A percentile compares a stretch with the other conserved stretches of the same genome.
Evolutionary conservation across 495 filamentous ascomycete genomes (phyloP).

Genomic region (Penicillium simplicissimum): DNA sequence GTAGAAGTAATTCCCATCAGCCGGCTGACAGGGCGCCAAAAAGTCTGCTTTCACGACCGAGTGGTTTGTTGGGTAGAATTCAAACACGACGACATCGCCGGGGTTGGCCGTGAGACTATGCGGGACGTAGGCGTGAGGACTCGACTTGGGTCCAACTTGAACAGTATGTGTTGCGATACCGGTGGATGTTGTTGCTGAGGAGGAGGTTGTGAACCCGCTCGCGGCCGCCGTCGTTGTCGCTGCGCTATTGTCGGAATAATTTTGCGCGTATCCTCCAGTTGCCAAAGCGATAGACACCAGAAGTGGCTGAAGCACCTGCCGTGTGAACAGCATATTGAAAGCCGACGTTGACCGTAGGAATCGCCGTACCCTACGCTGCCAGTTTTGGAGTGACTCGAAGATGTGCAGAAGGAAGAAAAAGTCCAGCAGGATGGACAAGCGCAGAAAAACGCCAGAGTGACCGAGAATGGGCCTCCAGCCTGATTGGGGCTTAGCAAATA

Average conservation of each 20-base stretch:
- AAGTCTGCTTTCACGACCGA: conserved; percentile 62
- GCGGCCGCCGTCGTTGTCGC: background rate
- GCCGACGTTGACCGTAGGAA: background rate
- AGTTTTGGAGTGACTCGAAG: background rate
- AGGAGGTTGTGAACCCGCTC: conserved; percentile 5
- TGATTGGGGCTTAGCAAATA: background rate
- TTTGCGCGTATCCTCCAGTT: conserved; percentile 2
- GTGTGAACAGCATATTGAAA: conserved; percentile 12
- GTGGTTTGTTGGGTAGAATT: conserved; percentile 64
- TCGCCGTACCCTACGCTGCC: background rate
- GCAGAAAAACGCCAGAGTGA: background rate
- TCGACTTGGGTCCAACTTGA: conserved; percentile 46
- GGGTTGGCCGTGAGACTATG: conserved; percentile 50
- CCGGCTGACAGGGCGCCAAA: conserved; percentile 55
- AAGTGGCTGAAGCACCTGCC: conserved; percentile 8
- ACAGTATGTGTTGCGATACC: conserved; percentile 46
- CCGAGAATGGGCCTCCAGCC: background rate
- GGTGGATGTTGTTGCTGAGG: conserved; percentile 19
- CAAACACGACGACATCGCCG: conserved; percentile 59
- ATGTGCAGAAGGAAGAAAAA: conserved; percentile 6
- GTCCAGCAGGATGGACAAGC: background rate
- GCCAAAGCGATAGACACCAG: conserved; percentile 12
- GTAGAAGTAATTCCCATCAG: conserved; percentile 43
- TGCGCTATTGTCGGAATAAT: background rate
- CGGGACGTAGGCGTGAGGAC: conserved; percentile 53